Evolutionary conservation across 139 green algal genomes (phyloP), one percentile per base, ranked within the genome.

Genomic region (Coccomyxa sp.): DNA sequence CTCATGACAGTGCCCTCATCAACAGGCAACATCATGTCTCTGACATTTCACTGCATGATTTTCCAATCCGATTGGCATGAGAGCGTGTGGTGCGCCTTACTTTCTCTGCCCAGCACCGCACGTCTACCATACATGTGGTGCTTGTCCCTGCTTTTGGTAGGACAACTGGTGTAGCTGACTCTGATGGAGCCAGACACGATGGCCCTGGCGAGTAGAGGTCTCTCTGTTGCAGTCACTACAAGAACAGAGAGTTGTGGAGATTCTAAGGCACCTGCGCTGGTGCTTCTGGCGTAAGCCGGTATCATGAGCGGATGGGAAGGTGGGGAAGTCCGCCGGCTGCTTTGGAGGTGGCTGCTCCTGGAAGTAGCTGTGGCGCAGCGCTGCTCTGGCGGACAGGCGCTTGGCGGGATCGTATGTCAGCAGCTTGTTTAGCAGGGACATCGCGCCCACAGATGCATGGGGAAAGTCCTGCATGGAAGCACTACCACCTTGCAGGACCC

Each of bases 341-440:
- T 86, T 86, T 0, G 91, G 88, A 39, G 89, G 86, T 0, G 91
- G 90, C 9, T 79, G 70, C 74, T 94, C 87, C 29, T 34, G 27
- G 58, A 88, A 90, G 74, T 82, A 90, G 3, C 75, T 68, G 79
- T 89, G 85, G 27, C 72, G 70, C 69, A 89, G 75, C 33, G 83
- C 86, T 64, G 84, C 39, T 29, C 78, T 55, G 7, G 86, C 86
- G 5, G 81, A 83, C 33, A 85, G 74, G 73, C 83, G 80, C 68
- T 79, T 82, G 6, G 73, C 58, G 7, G 86, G 84, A 39, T 90
- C 84, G 33, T 86, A 92, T 0, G 81, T 86, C 40, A 89, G 82
- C 79, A 92, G 55, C 38, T 69, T 33, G 55, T 92, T 91, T 16
- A 95, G 80, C 39, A 96, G 88, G 24, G 89, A 83, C 34, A 93